Evolutionary conservation across 2,329 filamentous ascomycete species (phyloP).

Genomic region (Penicillium glabrum): DNA sequence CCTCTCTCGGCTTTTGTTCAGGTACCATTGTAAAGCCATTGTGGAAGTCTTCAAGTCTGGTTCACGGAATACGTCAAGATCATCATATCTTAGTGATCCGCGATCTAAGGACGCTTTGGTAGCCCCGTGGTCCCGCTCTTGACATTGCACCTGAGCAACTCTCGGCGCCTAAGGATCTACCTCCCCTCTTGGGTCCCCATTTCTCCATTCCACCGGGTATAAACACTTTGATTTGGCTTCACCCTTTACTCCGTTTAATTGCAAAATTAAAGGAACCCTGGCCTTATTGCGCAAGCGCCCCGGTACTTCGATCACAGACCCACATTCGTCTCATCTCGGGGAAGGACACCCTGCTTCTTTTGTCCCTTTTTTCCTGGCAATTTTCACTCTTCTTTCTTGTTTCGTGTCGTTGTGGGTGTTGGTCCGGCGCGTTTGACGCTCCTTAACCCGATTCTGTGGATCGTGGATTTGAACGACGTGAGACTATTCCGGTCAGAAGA

Average conservation of each 20-base stretch:
- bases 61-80: conserved; percentile 21
- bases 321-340: conserved; percentile 27
- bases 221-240: conserved; percentile 13
- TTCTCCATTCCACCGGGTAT: neutral
- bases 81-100: conserved; percentile 12
- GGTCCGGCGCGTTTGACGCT: conserved; percentile 7
- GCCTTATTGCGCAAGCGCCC: conserved; percentile 28
- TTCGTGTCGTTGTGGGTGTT: conserved; percentile 3
- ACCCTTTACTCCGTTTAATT: conserved; percentile 25
- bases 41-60: conserved; percentile 11
- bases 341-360: conserved; percentile 11
- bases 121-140: conserved; percentile 6
- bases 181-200: neutral
- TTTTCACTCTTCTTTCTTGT: conserved; percentile 3
- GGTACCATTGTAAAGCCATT: conserved; percentile 6
- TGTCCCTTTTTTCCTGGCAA: conserved; percentile 3
- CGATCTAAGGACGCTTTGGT: conserved; percentile 9
- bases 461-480: conserved; percentile 7
- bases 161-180: conserved; percentile 3
- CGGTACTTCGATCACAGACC: conserved; percentile 28
- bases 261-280: conserved; percentile 22
- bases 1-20: conserved; percentile 9
- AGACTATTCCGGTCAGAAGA: conserved; percentile 6
- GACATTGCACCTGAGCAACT: conserved; percentile 5
- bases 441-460: conserved; percentile 6